Percentiles rank a stretch among this genome's conserved stretches.
Conservation (phyloP, 148 eudicot genomes). For the Camellia granthamiana region DNA sequence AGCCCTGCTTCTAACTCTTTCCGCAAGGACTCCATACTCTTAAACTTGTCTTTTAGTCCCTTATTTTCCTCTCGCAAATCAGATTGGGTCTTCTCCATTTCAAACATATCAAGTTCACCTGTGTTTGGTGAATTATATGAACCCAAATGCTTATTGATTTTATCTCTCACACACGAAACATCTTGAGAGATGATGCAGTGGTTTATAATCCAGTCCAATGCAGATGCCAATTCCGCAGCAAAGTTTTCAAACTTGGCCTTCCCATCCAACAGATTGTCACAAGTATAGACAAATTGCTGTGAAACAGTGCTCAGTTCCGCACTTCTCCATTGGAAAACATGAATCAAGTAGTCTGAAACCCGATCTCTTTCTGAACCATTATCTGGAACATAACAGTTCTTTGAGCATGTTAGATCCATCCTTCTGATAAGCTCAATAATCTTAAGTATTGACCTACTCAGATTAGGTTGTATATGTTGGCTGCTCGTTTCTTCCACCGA, state of each 20-base stretch:
- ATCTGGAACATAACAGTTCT: neutral
- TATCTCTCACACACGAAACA: neutral
- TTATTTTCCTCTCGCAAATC: slow-evolving; percentile 31
- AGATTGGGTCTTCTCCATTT: slow-evolving; percentile 44
- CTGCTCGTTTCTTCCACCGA: slow-evolving; percentile 10
- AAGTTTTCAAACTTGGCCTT: slow-evolving; percentile 23
- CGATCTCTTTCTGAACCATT: neutral
- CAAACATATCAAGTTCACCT: slow-evolving; percentile 25
- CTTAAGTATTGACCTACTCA: slow-evolving; percentile 18
- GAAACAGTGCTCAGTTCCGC: slow-evolving; percentile 19
- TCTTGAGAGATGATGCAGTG: neutral
- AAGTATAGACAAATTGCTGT: slow-evolving; percentile 19
- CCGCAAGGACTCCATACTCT: slow-evolving; percentile 19
- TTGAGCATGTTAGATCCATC: slow-evolving; percentile 5
- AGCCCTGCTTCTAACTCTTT: slow-evolving; percentile 30
- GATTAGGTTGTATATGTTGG: neutral
- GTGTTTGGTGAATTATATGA: slow-evolving; percentile 18
- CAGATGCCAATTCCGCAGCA: slow-evolving; percentile 11
- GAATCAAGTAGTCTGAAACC: slow-evolving; percentile 13
- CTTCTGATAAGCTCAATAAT: slow-evolving; percentile 23
- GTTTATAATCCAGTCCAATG: too few relatives aligned
- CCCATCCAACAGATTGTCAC: slow-evolving; percentile 23
- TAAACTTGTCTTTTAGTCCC: slow-evolving; percentile 25
- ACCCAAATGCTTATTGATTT: neutral
- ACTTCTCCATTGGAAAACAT: slow-evolving; percentile 28